A percentile compares a stretch with the other conserved stretches of the same genome.
phyloP scores from a whole-genome alignment of 108 stramenopile genomes.

The Fragilaria crotonensis region DNA sequence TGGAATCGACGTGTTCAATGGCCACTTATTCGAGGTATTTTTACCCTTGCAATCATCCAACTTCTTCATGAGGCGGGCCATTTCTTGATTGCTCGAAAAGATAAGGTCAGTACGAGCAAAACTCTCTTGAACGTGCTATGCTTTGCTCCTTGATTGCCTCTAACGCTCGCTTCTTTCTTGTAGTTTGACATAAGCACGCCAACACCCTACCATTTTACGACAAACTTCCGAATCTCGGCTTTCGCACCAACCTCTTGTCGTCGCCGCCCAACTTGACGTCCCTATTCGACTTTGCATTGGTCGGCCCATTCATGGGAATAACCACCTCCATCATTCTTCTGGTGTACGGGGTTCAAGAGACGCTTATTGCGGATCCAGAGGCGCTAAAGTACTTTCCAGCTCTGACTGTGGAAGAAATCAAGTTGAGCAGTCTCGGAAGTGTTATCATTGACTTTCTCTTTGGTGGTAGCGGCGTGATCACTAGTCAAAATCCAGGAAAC shows the following conservation, averaged over 20 bases:
- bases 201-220: constrained; percentile 33
- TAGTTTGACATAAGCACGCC: constrained; percentile 17
- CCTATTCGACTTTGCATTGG: constrained; percentile 70
- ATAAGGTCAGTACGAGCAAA: constrained; percentile 14
- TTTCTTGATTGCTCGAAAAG: constrained; percentile 32
- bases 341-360: constrained; percentile 45
- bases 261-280: constrained; percentile 46
- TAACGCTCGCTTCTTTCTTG: too few species aligned
- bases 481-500: constrained; percentile 44
- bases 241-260: constrained; percentile 45
- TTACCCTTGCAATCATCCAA: constrained; percentile 28
- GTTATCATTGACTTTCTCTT: constrained; percentile 39
- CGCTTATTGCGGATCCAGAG: constrained; percentile 27
- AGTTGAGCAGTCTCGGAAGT: constrained; percentile 58
- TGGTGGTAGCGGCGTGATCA: constrained; percentile 29
- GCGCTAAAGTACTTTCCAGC: constrained; percentile 42
- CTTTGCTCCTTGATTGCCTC: too few species aligned
- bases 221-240: constrained; percentile 42
- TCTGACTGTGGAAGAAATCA: constrained; percentile 47
- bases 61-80: constrained; percentile 52
- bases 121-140: too few species aligned
- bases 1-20: constrained; percentile 51
- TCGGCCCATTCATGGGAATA: constrained; percentile 58
- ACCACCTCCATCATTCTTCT: constrained; percentile 42
- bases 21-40: constrained; percentile 35